A percentile compares a stretch with the other conserved stretches of the same genome.
Conservation (phyloP, 495 filamentous ascomycete species). For the Corynascus novoguineensis region DNA sequence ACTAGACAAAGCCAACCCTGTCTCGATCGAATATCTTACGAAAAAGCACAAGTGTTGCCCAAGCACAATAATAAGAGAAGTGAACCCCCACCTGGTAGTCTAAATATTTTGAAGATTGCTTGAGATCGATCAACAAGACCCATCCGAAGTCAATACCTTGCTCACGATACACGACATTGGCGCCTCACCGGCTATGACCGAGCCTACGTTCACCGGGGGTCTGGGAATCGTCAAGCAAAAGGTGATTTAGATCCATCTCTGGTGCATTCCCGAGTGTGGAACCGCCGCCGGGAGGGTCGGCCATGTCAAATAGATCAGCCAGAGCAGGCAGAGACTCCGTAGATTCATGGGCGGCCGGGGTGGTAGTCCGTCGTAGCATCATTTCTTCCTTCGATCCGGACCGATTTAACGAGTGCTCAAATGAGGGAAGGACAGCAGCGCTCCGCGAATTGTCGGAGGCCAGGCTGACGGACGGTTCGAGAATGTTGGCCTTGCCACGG, state of each 20-base stretch:
- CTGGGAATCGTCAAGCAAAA: constrained; percentile 42
- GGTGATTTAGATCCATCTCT: constrained; percentile 48
- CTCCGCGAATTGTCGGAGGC: constrained; percentile 32
- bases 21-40: no score
- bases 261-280: constrained; percentile 22
- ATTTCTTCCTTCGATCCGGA: constrained; percentile 41
- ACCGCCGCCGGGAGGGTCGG: constrained; percentile 18
- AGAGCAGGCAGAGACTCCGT: constrained; percentile 29
- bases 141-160: background rate
- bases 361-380: constrained; percentile 28
- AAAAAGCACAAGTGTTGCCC: no score
- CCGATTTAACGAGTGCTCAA: constrained; percentile 37
- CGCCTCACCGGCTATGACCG: background rate
- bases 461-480: constrained; percentile 40
- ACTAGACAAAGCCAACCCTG: no score
- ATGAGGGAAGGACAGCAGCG: constrained; percentile 20
- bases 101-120: no score
- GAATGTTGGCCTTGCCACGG: constrained; percentile 17
- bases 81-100: no score
- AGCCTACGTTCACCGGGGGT: background rate
- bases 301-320: constrained; percentile 23
- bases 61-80: no score
- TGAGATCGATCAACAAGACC: background rate
- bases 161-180: background rate
- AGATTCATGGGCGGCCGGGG: constrained; percentile 26